Percentiles rank a stretch among this genome's conserved stretches.
Evolutionary conservation across 352 stramenopile species (phyloP).

Genomic region (Pythium pyrilobum): DNA sequence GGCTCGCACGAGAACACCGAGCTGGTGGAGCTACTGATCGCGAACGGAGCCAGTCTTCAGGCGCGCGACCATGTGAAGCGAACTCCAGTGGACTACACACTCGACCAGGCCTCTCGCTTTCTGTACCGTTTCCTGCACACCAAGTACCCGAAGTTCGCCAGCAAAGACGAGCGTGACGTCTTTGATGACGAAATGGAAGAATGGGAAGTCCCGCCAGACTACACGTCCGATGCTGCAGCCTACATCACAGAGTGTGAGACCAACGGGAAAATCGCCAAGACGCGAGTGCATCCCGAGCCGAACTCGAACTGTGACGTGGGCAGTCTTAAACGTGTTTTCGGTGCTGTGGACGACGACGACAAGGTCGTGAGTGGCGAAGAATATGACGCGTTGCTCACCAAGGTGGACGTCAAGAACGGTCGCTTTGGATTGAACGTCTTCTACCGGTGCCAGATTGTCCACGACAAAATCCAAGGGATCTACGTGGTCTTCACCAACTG

Average conservation of each 20-base stretch:
- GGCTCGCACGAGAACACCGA: constrained; percentile 62
- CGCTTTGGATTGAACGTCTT: constrained; percentile 75
- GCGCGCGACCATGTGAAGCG: constrained; percentile 30
- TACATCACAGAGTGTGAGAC: constrained; percentile 50
- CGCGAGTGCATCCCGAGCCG: constrained; percentile 33
- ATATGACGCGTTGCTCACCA: constrained; percentile 55
- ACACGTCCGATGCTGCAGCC: constrained; percentile 35
- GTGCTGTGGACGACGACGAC: constrained; percentile 22
- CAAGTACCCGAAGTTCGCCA: constrained; percentile 26
- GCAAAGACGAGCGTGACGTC: constrained; percentile 19
- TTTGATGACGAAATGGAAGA: constrained; percentile 27
- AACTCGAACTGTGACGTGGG: constrained; percentile 59
- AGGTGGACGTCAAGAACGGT: constrained; percentile 71
- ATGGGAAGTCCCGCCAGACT: constrained; percentile 32
- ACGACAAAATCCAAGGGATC: constrained; percentile 60
- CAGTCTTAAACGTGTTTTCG: constrained; percentile 37
- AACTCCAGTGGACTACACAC: constrained; percentile 51
- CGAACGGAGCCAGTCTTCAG: constrained; percentile 31
- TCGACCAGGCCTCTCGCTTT: constrained; percentile 43
- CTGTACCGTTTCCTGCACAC: constrained; percentile 45
- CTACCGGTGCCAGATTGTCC: constrained; percentile 66
- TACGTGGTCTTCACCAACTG: constrained; percentile 81
- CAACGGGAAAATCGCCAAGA: constrained; percentile 51
- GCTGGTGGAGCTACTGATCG: constrained; percentile 44
- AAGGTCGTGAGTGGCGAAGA: constrained; percentile 31